Conservation (phyloP, 306 rosid genomes). For the Cyclanthera cordifolia region DNA sequence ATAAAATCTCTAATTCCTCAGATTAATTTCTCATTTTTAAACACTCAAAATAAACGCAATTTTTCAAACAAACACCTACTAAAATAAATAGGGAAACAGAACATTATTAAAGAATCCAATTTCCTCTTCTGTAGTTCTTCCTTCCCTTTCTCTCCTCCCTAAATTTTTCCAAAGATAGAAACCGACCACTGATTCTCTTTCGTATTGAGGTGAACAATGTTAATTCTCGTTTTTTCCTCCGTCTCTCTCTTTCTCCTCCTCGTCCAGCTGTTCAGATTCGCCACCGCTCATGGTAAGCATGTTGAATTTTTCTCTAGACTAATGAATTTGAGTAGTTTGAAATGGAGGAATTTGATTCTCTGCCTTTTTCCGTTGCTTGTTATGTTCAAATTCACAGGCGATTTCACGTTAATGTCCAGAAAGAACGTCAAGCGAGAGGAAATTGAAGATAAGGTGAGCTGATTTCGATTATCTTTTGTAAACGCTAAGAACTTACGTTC, state of each 20-base stretch:
- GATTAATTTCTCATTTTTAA: no score
- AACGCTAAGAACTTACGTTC: background rate
- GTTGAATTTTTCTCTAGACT: background rate
- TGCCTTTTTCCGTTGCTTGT: background rate
- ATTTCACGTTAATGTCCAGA: slow-evolving; percentile 72
- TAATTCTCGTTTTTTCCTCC: slow-evolving; percentile 14
- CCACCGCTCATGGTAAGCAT: slow-evolving; percentile 49
- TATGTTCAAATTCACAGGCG: slow-evolving; percentile 30
- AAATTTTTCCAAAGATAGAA: background rate
- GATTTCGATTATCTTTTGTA: background rate
- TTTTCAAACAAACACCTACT: no score
- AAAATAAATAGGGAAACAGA: no score
- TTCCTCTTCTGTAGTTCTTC: no score
- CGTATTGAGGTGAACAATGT: background rate
- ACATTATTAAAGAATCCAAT: no score
- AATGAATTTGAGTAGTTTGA: background rate
- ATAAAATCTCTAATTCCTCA: no score
- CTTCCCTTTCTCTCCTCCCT: no score
- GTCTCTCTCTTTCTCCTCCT: slow-evolving; percentile 21
- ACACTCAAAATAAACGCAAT: no score
- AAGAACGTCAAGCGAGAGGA: slow-evolving; percentile 46
- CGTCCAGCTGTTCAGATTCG: slow-evolving; percentile 35
- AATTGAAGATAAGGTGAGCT: slow-evolving; percentile 63
- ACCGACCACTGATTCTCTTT: background rate
- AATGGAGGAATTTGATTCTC: background rate